Base-by-base conservation (phyloP, 1,139 yeast genomes). In the Zygotorulaspora mrakii region DNA sequence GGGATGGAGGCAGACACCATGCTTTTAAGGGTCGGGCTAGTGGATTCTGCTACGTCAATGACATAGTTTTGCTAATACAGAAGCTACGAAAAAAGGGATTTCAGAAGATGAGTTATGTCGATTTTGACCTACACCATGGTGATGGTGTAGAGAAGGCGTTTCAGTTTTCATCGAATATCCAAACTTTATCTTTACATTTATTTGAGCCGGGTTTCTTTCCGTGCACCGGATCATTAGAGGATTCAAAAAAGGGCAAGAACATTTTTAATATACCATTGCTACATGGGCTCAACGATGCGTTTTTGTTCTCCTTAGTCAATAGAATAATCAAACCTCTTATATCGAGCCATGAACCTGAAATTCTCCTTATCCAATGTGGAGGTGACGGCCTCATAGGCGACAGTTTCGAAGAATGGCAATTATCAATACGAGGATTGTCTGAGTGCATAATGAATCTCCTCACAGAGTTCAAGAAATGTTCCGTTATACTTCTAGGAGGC, bases 1-100 rank as follows among this genome's bases (percentile, higher is more conserved):
- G 89, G 89, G 76, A 77, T 52, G 94, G 94, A 2, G 94, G 94
- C 1, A 61, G 94, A 36, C 94, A 83, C 54, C 94, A 83, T 59
- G 79, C 82, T 5, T 66, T 63, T 28, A 73, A 73, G 48, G 55
- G 70, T 0, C 64, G 56, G 29, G 84, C 87, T 1, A 70, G 83
- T 10, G 94, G 94, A 3, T 83, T 80, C 53, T 83, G 94, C 55
- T 83, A 83, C 52, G 65, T 81, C 5, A 82, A 83, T 50, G 94
- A 83, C 54, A 70, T 79, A 5, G 79, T 76, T 0, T 54, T 83
- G 14, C 72, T 77, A 0, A 78, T 83, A 2, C 62, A 67, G 33
- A 61, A 62, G 40, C 45, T 83, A 8, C 61, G 88, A 21, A 49
- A 50, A 14, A 66, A 66, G 11, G 57, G 61, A 8, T 76, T 65